These are phyloP conservation scores for Cornus suecica DNA, from an alignment of 148 eudicot genomes.

Conservation along the genomic window DNA sequence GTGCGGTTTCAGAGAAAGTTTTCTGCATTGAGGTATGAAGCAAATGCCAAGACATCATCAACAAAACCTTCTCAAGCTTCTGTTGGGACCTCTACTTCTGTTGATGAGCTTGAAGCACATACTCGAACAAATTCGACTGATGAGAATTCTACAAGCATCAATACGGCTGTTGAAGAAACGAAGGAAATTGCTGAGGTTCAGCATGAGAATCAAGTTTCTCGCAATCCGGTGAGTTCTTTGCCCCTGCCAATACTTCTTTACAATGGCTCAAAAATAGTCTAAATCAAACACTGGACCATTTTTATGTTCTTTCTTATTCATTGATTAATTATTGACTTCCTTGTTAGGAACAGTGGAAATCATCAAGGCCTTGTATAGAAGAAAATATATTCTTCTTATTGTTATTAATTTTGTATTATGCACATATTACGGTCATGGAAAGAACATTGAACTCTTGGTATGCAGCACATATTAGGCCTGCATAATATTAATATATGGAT, in stretches of 20 bases:
- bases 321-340: neutral
- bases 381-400: no score
- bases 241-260: neutral
- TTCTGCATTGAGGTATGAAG: constrained; percentile 35
- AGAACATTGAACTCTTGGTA: neutral
- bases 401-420: neutral
- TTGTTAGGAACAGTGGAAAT: neutral
- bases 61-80: constrained; percentile 30
- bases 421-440: neutral
- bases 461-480: neutral
- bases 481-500: neutral
- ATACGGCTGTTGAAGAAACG: constrained; percentile 11
- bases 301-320: neutral
- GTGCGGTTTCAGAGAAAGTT: constrained; percentile 36
- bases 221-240: constrained; percentile 46
- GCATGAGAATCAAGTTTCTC: constrained; percentile 37
- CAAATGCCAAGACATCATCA: constrained; percentile 26
- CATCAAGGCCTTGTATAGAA: neutral
- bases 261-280: no score
- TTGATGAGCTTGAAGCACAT: constrained; percentile 33
- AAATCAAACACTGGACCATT: no score
- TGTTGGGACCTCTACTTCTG: constrained; percentile 16
- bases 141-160: constrained; percentile 14
- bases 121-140: constrained; percentile 23
- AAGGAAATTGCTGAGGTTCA: constrained; percentile 33